Base-by-base conservation (phyloP, 148 eudicot species). In the Arbutus unedo region DNA sequence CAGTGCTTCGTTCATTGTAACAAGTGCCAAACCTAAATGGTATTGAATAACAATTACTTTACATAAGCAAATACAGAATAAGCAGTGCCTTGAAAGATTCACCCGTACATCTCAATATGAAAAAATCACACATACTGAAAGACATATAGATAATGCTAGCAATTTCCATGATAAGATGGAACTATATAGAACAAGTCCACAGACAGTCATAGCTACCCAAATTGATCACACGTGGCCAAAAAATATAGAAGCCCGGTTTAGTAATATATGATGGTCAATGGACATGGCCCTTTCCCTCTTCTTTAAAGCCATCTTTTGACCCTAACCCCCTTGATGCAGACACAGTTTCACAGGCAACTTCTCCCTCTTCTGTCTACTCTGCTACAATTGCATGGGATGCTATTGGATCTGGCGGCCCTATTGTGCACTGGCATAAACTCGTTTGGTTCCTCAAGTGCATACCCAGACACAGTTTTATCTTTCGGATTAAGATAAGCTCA, bases 1-100 rank as follows among this genome's bases (percentile, higher is more conserved):
- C 74, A 90, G 87, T 79, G 99, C 99, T 85, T 92, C 94, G 82
- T 91, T 85, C 88, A 84, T 86, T 48, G 97, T 94, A 82, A 96
- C 78, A 76, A 96, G 93, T 15, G 98, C 99, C 92, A 96, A 87
- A 79, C 98, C 98, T 96, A 84, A 66, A 82, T 57, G 16, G 74
- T 44, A 38, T 50, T 70, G 9, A 9, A 19, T 4, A 18, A 8
- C 19, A 44, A 51, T 70, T 75, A 45, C 62, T 62, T 47, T 44
- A 38, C 23, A 76, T 43, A 49, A 8, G 25, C 18, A 74, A 47
- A 19, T 66, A 73, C 4, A 8, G 53, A 73, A 44, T 73, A 44
- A 44, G 14, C 74, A 5, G 74, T 3, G 21, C 21, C 15, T 15
- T 43, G 48, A 70, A 70, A 15, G 74, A 70, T 72, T 23, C 49